Evolutionary conservation across 306 rosid species (phyloP).

Genomic region (Vicia sativa): DNA sequence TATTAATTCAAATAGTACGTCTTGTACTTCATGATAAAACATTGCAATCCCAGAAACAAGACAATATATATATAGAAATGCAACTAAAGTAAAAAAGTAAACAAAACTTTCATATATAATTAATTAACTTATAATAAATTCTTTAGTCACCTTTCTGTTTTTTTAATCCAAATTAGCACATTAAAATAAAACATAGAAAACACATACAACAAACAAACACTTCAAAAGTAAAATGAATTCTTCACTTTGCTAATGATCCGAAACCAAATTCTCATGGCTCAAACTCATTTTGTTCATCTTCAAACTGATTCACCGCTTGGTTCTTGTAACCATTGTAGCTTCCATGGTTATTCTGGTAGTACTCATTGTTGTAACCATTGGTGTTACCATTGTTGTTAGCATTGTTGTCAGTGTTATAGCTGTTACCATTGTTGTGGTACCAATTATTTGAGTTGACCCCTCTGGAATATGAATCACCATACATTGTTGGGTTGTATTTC

Average conservation of each 20-base stretch:
- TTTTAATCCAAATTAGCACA: slow-evolving; percentile 39
- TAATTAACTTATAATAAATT: slow-evolving; percentile 17
- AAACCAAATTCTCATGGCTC: slow-evolving; percentile 58
- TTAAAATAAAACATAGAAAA: slow-evolving; percentile 42
- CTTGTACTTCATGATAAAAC: slow-evolving; percentile 32
- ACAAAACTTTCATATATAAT: slow-evolving; percentile 24
- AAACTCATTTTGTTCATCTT: slow-evolving; percentile 51
- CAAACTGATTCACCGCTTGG: slow-evolving; percentile 47
- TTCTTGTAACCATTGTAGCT: slow-evolving; percentile 64
- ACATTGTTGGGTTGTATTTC: slow-evolving; percentile 50
- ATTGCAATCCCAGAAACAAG: slow-evolving; percentile 36
- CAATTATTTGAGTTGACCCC: slow-evolving; percentile 40
- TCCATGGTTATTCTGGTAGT: slow-evolving; percentile 46
- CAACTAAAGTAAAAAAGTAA: not conserved
- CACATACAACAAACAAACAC: slow-evolving; percentile 16
- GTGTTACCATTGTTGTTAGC: slow-evolving; percentile 57
- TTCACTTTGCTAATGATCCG: slow-evolving; percentile 38
- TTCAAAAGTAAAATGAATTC: slow-evolving; percentile 40
- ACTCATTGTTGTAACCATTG: slow-evolving; percentile 42
- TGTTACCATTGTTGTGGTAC: slow-evolving; percentile 47
- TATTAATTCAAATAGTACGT: slow-evolving; percentile 29
- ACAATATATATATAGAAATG: slow-evolving; percentile 5
- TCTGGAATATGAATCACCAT: slow-evolving; percentile 42
- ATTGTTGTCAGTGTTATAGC: slow-evolving; percentile 10
- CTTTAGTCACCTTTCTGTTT: slow-evolving; percentile 30